Evolutionary conservation across 2,329 filamentous ascomycete species (phyloP), one percentile per base, ranked within the genome.

Genomic region (Chaetothyriales sp.): DNA sequence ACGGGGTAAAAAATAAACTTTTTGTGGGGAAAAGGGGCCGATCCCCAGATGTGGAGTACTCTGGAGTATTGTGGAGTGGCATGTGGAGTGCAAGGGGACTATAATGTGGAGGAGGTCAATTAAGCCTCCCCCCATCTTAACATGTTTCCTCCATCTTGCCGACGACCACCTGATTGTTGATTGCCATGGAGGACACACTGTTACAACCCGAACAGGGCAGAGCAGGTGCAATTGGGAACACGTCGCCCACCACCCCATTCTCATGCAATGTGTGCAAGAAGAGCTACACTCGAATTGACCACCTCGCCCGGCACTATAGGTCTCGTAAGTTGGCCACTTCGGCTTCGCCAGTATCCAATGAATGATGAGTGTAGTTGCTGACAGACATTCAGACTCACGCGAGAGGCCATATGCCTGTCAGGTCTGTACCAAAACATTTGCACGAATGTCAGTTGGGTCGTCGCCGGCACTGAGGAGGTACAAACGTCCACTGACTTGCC

Each of bases 241-340:
- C 28, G 10, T 36, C 28, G 10, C 12, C 28, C 28, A 36, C 3
- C 4, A 36, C 28, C 7, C 49, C 49, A 2, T 49, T 52, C 39
- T 71, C 73, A 58, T 77, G 74, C 57, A 70, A 71, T 53, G 72
- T 71, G 50, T 77, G 74, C 60, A 68, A 69, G 53, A 73, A 71
- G 47, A 70, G 66, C 49, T 77, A 76, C 61, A 71, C 70, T 9
- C 67, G 74, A 25, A 68, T 73, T 3, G 74, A 77, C 59, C 73
- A 77, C 61, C 64, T 77, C 20, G 70, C 69, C 49, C 70, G 74
- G 46, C 74, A 77, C 63, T 72, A 75, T 43, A 70, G 74, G 55
- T 72, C 73, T 54, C 73, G 52, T 54, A 25, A 46, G 49, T 52
- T 47, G 1, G 28, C 15, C 18, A 15, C 18, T 19, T 19, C 42